Evolutionary conservation across 176 grass and related monocot genomes (phyloP).

Genomic region (Avena sativa): DNA sequence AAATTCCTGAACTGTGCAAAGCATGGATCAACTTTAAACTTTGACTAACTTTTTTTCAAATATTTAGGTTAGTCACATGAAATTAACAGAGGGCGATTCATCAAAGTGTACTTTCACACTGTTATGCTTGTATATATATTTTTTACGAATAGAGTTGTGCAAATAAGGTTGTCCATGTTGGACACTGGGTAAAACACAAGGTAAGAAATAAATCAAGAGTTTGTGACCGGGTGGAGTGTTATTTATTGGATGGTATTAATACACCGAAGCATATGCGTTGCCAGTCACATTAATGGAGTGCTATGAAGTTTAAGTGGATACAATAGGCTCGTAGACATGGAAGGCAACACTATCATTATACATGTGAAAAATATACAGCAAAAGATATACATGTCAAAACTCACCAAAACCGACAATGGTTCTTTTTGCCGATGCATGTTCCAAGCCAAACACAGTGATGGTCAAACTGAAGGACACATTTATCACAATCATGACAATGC

Average conservation of each 20-base stretch:
- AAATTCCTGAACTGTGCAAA: slow-evolving; percentile 10
- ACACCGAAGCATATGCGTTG: slow-evolving; percentile 15
- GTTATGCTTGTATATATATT: not conserved
- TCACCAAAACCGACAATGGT: slow-evolving; percentile 96
- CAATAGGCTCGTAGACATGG: slow-evolving; percentile 26
- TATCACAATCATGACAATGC: slow-evolving; percentile 96
- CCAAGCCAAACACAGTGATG: slow-evolving; percentile 99
- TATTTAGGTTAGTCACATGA: not conserved
- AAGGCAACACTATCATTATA: not conserved
- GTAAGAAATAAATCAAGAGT: slow-evolving; percentile 24
- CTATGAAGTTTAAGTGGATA: not conserved
- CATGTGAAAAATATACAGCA: slow-evolving; percentile 13
- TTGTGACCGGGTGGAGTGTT: not conserved
- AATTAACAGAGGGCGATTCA: not conserved
- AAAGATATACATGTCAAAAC: slow-evolving; percentile 34
- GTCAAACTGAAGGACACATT: slow-evolving; percentile 98
- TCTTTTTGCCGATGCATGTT: slow-evolving; percentile 93
- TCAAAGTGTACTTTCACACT: not conserved
- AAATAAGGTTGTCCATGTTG: slow-evolving; percentile 18
- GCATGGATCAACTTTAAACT: slow-evolving; percentile 16
- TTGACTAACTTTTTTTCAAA: not conserved
- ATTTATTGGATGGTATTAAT: slow-evolving; percentile 17
- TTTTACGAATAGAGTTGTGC: not conserved
- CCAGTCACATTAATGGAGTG: not conserved
- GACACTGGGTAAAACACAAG: not conserved